Evolutionary conservation across 441 rosid genomes (phyloP).

Genomic region (Gossypium davidsonii): DNA sequence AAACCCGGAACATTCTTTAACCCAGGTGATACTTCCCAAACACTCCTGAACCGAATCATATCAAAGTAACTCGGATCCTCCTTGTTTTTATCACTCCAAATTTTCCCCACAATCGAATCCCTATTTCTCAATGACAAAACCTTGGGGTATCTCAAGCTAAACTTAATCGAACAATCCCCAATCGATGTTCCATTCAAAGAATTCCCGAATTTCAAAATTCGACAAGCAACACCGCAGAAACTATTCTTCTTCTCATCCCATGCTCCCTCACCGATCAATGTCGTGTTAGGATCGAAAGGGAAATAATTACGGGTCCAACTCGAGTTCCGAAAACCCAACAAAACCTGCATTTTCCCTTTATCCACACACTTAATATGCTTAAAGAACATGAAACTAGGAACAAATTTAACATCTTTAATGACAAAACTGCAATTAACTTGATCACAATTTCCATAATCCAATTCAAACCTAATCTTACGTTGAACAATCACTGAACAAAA

Average conservation of each 20-base stretch:
- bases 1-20: conserved; percentile 26
- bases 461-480: conserved; percentile 28
- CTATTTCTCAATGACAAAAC: conserved; percentile 37
- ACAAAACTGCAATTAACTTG: conserved; percentile 43
- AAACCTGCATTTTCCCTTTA: conserved; percentile 34
- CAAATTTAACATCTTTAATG: conserved; percentile 18
- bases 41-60: conserved; percentile 43
- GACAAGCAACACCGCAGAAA: conserved; percentile 62
- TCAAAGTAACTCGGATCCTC: conserved; percentile 41
- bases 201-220: conserved; percentile 42
- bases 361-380: conserved; percentile 37
- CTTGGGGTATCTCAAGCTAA: conserved; percentile 62
- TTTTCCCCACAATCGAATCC: conserved; percentile 43
- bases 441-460: conserved; percentile 45
- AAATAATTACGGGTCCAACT: conserved; percentile 20
- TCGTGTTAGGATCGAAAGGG: conserved; percentile 56
- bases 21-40: conserved; percentile 22
- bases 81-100: conserved; percentile 49
- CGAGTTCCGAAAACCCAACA: conserved; percentile 43
- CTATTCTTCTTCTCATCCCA: conserved; percentile 66
- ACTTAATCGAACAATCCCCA: conserved; percentile 64
- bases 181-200: conserved; percentile 41
- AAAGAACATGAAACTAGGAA: conserved; percentile 41
- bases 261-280: conserved; percentile 65
- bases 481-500: conserved; percentile 32